Evolutionary conservation across 2,329 filamentous ascomycete genomes (phyloP).

Genomic region (Paraconiothyrium brasiliense): DNA sequence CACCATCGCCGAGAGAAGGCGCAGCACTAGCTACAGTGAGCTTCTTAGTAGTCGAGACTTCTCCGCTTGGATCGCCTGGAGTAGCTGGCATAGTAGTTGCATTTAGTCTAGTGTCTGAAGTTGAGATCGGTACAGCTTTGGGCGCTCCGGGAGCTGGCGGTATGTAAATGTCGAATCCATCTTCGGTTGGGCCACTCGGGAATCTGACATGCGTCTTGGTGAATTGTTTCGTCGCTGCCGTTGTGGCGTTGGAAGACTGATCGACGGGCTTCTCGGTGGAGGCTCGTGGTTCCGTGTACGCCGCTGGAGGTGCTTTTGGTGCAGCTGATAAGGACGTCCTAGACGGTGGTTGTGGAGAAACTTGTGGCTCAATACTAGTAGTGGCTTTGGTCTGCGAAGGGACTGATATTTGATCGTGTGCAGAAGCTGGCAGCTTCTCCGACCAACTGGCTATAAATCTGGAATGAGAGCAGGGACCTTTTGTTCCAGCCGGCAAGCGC

Average conservation of each 20-base stretch:
- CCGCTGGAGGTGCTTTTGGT: background rate
- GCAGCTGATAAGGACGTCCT: background rate
- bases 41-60: background rate
- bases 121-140: background rate
- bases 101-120: background rate
- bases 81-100: background rate
- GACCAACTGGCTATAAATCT: background rate
- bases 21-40: background rate
- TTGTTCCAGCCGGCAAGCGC: background rate
- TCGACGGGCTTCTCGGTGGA: background rate
- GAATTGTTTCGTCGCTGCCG: background rate
- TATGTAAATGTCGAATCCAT: conserved; percentile 10
- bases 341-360: background rate
- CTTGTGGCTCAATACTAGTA: background rate
- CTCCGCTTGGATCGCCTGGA: no score
- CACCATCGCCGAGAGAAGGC: background rate
- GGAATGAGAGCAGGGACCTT: background rate
- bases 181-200: background rate
- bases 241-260: background rate
- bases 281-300: background rate
- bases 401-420: background rate
- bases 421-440: background rate
- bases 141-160: background rate
- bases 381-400: background rate
- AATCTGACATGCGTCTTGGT: background rate